Percentiles rank a stretch among this genome's conserved stretches.
phyloP scores from a whole-genome alignment of 805 yeast genomes.

The Saccharomycopsis babjevae region DNA sequence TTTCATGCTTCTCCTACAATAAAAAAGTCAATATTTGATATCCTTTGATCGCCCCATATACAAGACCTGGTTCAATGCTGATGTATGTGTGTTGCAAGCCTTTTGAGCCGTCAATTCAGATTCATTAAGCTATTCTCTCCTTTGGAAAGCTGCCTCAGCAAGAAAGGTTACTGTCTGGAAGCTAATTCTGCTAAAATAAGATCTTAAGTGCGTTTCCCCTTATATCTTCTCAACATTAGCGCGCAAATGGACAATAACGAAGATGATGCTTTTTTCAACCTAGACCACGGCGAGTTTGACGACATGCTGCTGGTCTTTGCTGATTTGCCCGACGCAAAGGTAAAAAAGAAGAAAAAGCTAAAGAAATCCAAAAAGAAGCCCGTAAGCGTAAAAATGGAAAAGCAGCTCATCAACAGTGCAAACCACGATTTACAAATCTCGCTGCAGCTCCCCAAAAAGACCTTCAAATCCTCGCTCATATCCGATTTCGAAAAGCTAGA shows the following conservation, averaged over 20 bases:
- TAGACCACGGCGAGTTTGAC: not conserved
- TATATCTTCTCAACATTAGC: too few species aligned
- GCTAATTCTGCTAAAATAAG: too few species aligned
- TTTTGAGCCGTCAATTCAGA: too few species aligned
- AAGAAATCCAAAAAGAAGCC: conserved; percentile 6
- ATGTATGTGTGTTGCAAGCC: too few species aligned
- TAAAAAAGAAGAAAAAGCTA: not conserved
- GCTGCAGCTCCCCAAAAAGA: not conserved
- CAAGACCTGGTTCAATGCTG: too few species aligned
- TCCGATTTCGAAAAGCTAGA: not conserved
- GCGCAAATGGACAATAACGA: conserved; percentile 6
- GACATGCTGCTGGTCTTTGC: not conserved
- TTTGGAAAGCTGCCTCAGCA: too few species aligned
- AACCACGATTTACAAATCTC: not conserved
- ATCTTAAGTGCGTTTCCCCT: too few species aligned
- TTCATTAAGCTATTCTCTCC: too few species aligned
- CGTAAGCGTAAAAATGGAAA: not conserved
- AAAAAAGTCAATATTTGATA: not conserved
- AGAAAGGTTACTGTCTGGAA: too few species aligned
- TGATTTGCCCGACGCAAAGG: not conserved
- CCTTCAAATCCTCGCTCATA: not conserved
- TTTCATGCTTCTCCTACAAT: too few species aligned
- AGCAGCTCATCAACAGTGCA: not conserved
- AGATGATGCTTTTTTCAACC: conserved; percentile 11
- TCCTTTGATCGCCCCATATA: too few species aligned